These are phyloP conservation scores for Neurospora africana DNA, from an alignment of 495 filamentous ascomycete genomes.

Conservation along the genomic window DNA sequence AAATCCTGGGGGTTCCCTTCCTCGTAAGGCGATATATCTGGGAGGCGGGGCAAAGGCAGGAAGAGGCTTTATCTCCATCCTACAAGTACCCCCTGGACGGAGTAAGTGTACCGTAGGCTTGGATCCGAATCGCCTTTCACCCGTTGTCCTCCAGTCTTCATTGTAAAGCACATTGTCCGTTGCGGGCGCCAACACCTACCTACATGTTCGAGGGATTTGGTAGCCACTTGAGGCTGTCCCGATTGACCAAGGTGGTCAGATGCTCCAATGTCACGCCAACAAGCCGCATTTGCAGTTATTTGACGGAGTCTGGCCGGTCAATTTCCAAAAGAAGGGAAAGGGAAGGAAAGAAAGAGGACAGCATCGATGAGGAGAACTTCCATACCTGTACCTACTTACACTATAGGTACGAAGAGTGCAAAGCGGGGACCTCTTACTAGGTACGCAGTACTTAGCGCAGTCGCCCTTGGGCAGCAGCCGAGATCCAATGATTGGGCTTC, in stretches of 20 bases:
- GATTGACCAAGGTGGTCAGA: not conserved
- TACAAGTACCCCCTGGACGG: not conserved
- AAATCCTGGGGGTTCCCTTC: not conserved
- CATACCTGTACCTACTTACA: not conserved
- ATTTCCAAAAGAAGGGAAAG: not conserved
- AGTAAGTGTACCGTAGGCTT: not conserved
- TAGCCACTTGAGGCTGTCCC: not conserved
- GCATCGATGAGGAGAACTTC: slow-evolving; percentile 1
- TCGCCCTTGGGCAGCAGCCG: slow-evolving; percentile 15
- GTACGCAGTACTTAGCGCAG: no score
- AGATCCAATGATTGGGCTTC: slow-evolving; percentile 11
- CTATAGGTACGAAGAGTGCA: not conserved
- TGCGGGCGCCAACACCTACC: not conserved
- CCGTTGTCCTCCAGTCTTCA: not conserved
- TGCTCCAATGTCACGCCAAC: not conserved
- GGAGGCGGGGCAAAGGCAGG: not conserved
- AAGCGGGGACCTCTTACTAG: slow-evolving; percentile 19
- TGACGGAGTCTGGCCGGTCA: not conserved
- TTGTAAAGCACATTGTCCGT: not conserved
- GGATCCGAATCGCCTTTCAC: not conserved
- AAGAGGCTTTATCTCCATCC: not conserved
- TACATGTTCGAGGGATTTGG: not conserved
- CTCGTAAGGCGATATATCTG: not conserved
- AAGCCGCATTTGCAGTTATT: not conserved
- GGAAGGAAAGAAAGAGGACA: slow-evolving; percentile 16